phyloP scores from a whole-genome alignment of 192 early-diverging fungal species.

The Chytriomyces hyalinus region DNA sequence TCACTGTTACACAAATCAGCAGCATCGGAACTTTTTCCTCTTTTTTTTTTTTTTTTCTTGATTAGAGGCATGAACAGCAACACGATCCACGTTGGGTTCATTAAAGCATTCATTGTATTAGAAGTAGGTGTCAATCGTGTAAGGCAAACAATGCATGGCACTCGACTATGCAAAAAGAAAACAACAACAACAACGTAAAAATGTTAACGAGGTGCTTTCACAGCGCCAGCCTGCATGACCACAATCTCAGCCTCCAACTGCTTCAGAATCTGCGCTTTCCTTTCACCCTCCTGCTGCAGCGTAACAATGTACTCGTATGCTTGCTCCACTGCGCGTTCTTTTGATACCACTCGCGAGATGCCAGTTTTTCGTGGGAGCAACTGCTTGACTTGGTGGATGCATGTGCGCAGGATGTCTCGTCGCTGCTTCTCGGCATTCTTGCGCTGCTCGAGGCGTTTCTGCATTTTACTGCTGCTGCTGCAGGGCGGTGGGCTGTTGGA shows the following conservation, averaged over 20 bases:
- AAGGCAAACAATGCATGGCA: too few relatives aligned
- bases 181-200: too few relatives aligned
- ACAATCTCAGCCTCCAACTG: slow-evolving; percentile 2
- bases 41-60: too few relatives aligned
- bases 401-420: not conserved
- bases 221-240: not conserved
- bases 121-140: too few relatives aligned
- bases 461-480: not conserved
- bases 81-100: too few relatives aligned
- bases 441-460: slow-evolving; percentile 19
- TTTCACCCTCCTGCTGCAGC: not conserved
- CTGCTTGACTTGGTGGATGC: not conserved
- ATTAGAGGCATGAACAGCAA: too few relatives aligned
- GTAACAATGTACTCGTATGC: slow-evolving; percentile 4
- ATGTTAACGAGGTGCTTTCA: not conserved
- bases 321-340: not conserved
- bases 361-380: not conserved
- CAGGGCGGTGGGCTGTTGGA: not conserved
- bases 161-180: too few relatives aligned
- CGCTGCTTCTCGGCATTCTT: slow-evolving; percentile 18
- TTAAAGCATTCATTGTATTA: too few relatives aligned
- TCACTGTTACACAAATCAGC: too few relatives aligned
- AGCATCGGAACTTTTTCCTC: too few relatives aligned
- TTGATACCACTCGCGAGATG: not conserved
- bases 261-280: not conserved